phyloP scores from a whole-genome alignment of 768 basidiomycete genomes.

The Hortiboletus campestris region DNA sequence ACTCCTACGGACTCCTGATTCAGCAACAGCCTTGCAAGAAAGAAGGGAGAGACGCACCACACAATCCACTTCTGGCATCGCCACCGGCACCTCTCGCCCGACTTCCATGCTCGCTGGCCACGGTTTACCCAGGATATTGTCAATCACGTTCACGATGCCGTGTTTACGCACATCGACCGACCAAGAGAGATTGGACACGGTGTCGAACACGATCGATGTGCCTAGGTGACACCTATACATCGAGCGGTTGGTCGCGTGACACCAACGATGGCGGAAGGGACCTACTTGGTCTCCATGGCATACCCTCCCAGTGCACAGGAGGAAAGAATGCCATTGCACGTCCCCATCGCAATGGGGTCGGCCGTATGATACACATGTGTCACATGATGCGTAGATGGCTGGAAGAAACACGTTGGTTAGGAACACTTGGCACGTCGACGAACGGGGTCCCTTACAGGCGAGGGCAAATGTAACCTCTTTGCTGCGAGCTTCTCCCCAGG shows the following conservation, averaged over 20 bases:
- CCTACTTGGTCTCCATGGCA: slow-evolving; percentile 74
- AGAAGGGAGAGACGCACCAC: slow-evolving; percentile 47
- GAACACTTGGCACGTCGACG: background rate
- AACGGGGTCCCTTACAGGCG: slow-evolving; percentile 53
- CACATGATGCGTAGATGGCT: slow-evolving; percentile 76
- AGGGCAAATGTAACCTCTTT: slow-evolving; percentile 77
- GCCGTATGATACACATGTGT: slow-evolving; percentile 94
- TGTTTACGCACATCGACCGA: slow-evolving; percentile 79
- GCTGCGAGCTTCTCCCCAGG: slow-evolving; percentile 87
- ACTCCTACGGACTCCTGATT: slow-evolving; percentile 44
- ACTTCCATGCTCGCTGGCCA: slow-evolving; percentile 66
- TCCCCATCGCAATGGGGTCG: slow-evolving; percentile 91
- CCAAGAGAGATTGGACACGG: slow-evolving; percentile 85
- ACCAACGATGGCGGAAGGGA: background rate
- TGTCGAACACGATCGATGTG: slow-evolving; percentile 85
- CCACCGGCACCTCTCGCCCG: slow-evolving; percentile 62
- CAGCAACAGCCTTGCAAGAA: background rate
- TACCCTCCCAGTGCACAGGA: slow-evolving; percentile 87
- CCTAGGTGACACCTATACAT: slow-evolving; percentile 77
- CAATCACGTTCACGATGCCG: slow-evolving; percentile 75
- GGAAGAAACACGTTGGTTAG: background rate
- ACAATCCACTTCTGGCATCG: slow-evolving; percentile 59
- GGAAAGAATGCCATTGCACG: slow-evolving; percentile 77
- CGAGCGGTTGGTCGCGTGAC: background rate
- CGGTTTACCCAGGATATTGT: slow-evolving; percentile 63